These are phyloP conservation scores for Cyclotella cryptica DNA, from an alignment of 108 stramenopile species.

Conservation along the genomic window DNA sequence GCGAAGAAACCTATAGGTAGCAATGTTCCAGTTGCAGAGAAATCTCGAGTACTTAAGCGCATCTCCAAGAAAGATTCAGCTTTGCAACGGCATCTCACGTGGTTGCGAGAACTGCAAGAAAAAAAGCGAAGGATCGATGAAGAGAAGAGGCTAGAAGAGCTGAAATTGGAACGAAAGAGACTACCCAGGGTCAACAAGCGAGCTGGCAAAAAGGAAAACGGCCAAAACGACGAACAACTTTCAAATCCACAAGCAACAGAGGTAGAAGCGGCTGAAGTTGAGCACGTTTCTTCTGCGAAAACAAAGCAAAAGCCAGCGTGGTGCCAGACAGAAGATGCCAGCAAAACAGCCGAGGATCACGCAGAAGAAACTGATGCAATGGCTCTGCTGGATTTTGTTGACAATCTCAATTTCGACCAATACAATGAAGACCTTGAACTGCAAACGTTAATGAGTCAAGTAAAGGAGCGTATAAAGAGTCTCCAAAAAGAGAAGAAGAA, in stretches of 20 bases:
- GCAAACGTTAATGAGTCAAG: constrained; percentile 50
- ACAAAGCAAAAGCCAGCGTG: constrained; percentile 60
- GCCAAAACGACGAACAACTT: constrained; percentile 6
- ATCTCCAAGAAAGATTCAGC: constrained; percentile 53
- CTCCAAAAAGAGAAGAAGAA: constrained; percentile 55
- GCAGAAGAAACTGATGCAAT: constrained; percentile 63
- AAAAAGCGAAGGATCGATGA: constrained; percentile 23
- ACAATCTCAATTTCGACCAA: constrained; percentile 79
- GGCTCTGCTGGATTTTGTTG: constrained; percentile 79
- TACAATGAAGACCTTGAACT: constrained; percentile 84
- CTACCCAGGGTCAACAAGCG: constrained; percentile 58
- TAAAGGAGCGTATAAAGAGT: constrained; percentile 52
- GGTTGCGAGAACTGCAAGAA: constrained; percentile 50
- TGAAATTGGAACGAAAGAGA: constrained; percentile 25
- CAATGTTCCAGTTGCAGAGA: constrained; percentile 35
- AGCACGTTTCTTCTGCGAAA: neutral
- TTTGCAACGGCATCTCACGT: constrained; percentile 43
- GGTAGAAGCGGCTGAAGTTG: neutral
- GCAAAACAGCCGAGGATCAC: constrained; percentile 42
- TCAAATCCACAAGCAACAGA: neutral
- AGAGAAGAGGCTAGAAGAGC: constrained; percentile 49
- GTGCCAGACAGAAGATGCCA: constrained; percentile 75
- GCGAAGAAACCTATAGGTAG: constrained; percentile 37
- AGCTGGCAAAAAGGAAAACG: constrained; percentile 16
- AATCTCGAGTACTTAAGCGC: constrained; percentile 48